A percentile compares a stretch with the other conserved stretches of the same genome.
Evolutionary conservation across 805 yeast genomes (phyloP).

Genomic region (Metschnikowia dekortorum): DNA sequence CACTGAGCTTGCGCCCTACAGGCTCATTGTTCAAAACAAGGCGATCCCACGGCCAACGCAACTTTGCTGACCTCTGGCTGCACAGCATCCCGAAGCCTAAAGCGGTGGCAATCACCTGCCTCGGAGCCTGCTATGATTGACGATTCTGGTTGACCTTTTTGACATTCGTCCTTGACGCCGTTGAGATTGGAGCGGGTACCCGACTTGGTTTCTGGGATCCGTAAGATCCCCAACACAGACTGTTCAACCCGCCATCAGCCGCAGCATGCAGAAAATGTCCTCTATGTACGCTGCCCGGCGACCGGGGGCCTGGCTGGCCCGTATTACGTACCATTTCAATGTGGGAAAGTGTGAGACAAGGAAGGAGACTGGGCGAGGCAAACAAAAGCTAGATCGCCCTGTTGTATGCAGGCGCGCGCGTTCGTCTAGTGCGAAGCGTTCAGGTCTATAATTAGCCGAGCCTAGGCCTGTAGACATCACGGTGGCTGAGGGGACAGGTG

Average conservation of each 20-base stretch:
- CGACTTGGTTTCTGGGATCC: no score
- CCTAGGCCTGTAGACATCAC: no score
- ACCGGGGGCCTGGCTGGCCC: background rate
- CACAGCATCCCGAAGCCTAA: background rate
- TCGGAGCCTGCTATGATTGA: background rate
- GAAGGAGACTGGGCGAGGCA: conserved; percentile 4
- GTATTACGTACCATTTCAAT: conserved; percentile 8
- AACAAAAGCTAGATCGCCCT: background rate
- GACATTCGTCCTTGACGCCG: no score
- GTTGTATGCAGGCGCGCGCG: conserved; percentile 1
- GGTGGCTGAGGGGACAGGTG: no score
- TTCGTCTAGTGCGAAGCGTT: background rate
- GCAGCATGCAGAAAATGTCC: background rate
- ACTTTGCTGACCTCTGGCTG: background rate
- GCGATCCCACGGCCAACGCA: background rate
- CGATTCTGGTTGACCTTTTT: no score
- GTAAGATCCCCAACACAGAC: no score
- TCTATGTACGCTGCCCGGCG: background rate
- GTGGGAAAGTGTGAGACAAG: background rate
- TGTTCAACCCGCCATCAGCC: background rate
- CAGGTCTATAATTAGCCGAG: background rate
- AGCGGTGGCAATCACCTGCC: background rate
- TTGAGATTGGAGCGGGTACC: no score
- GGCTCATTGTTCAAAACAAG: background rate
- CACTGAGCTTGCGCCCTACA: background rate